These are phyloP conservation scores for Pilasporangium apinafurcum DNA, from an alignment of 352 stramenopile species.

Conservation along the genomic window DNA sequence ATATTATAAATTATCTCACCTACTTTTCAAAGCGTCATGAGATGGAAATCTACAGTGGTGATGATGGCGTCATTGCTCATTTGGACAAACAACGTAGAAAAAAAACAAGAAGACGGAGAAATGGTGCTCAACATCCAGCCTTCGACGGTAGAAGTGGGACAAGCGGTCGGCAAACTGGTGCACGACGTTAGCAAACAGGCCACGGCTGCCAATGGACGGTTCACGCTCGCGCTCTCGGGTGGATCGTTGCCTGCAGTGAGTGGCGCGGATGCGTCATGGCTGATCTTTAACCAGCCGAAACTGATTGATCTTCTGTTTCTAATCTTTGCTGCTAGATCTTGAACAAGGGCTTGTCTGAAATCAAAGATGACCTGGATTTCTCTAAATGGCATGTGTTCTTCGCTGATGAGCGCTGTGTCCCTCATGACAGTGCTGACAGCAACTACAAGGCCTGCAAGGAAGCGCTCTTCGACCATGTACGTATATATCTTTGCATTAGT, in stretches of 20 bases:
- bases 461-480: conserved; percentile 83
- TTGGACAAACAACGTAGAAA: too few relatives aligned
- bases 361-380: conserved; percentile 87
- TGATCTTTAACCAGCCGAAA: not conserved
- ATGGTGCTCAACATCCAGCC: conserved; percentile 58
- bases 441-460: conserved; percentile 93
- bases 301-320: conserved; percentile 1
- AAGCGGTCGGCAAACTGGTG: conserved; percentile 53
- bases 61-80: too few relatives aligned
- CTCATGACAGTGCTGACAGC: conserved; percentile 89
- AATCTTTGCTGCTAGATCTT: conserved; percentile 37
- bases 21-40: too few relatives aligned
- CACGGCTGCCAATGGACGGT: conserved; percentile 50
- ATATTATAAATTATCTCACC: too few relatives aligned
- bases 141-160: conserved; percentile 52
- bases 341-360: conserved; percentile 67
- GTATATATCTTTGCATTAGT: too few relatives aligned
- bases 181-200: conserved; percentile 55
- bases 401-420: conserved; percentile 96
- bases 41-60: too few relatives aligned
- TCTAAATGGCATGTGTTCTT: conserved; percentile 97
- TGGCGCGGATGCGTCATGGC: not conserved
- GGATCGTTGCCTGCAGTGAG: conserved; percentile 77
- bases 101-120: conserved; percentile 9
- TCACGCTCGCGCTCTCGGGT: conserved; percentile 84